A percentile compares a stretch with the other conserved stretches of the same genome.
Evolutionary conservation across 495 filamentous ascomycete species (phyloP).

Genomic region (Pyronema domesticum): DNA sequence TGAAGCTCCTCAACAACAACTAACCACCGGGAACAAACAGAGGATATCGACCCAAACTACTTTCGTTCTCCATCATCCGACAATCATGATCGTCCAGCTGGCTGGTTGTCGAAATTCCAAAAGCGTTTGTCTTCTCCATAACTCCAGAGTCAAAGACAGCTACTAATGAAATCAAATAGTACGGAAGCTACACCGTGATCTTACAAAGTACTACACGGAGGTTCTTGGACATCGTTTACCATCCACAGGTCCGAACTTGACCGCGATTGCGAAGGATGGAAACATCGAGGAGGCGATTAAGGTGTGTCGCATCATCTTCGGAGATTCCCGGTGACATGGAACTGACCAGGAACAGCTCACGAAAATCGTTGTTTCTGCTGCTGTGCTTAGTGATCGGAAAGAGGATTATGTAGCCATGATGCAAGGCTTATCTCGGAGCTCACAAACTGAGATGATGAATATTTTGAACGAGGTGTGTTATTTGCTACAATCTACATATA

Average conservation of each 20-base stretch:
- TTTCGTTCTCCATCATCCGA: constrained; percentile 18
- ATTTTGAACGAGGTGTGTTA: constrained; percentile 18
- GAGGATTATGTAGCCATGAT: constrained; percentile 23
- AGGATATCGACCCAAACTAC: constrained; percentile 25
- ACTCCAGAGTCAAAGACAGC: neutral
- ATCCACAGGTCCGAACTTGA: constrained; percentile 18
- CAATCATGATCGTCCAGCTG: constrained; percentile 6
- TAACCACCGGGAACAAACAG: constrained; percentile 2
- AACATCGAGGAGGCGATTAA: constrained; percentile 23
- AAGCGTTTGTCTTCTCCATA: constrained; percentile 7
- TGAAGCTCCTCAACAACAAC: neutral
- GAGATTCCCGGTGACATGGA: neutral
- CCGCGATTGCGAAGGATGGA: constrained; percentile 22
- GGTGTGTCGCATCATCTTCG: neutral
- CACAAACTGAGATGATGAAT: constrained; percentile 23
- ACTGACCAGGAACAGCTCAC: constrained; percentile 8
- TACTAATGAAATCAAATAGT: constrained; percentile 2
- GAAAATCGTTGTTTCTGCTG: constrained; percentile 24
- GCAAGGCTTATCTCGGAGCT: constrained; percentile 17
- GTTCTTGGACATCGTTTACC: constrained; percentile 19
- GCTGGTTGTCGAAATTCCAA: constrained; percentile 21
- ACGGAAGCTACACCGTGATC: constrained; percentile 21
- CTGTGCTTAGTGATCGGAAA: constrained; percentile 22
- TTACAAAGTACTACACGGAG: constrained; percentile 22
- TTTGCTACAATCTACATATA: neutral